Percentiles rank a stretch among this genome's conserved stretches.
These are phyloP conservation scores for Tieghemiomyces parasiticus DNA, from an alignment of 192 early-diverging fungal species.

Conservation along the genomic window DNA sequence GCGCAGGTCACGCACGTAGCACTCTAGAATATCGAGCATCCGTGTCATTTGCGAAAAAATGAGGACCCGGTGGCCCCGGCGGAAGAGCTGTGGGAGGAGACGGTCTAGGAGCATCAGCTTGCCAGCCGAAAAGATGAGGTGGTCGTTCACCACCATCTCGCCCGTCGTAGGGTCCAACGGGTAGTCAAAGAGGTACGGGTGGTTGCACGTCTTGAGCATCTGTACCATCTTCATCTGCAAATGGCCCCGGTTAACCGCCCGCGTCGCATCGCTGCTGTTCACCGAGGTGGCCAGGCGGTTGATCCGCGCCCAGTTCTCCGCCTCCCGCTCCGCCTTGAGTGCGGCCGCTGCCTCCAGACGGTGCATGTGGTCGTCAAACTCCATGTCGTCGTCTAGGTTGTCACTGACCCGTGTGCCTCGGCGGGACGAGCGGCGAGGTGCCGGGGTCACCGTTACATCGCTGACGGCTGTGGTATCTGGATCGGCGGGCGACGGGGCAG, in stretches of 20 bases:
- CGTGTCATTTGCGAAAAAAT: conserved; percentile 89
- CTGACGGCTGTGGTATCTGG: no score
- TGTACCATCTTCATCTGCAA: conserved; percentile 77
- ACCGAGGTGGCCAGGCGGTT: conserved; percentile 35
- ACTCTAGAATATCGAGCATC: conserved; percentile 83
- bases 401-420: neutral
- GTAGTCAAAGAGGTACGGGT: conserved; percentile 86
- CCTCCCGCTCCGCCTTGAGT: no score
- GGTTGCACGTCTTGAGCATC: conserved; percentile 90
- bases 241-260: conserved; percentile 47
- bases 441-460: neutral
- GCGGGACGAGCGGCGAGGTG: neutral
- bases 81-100: conserved; percentile 62
- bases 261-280: conserved; percentile 29
- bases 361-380: neutral
- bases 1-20: conserved; percentile 67
- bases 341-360: no score
- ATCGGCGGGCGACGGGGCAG: no score
- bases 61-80: conserved; percentile 77
- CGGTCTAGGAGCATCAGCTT: conserved; percentile 80
- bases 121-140: conserved; percentile 58
- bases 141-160: conserved; percentile 34
- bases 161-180: conserved; percentile 48
- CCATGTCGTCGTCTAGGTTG: neutral
- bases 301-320: no score